These are phyloP conservation scores for Kodamaea lidongshanica DNA, from an alignment of 805 yeast species.

Conservation along the genomic window DNA sequence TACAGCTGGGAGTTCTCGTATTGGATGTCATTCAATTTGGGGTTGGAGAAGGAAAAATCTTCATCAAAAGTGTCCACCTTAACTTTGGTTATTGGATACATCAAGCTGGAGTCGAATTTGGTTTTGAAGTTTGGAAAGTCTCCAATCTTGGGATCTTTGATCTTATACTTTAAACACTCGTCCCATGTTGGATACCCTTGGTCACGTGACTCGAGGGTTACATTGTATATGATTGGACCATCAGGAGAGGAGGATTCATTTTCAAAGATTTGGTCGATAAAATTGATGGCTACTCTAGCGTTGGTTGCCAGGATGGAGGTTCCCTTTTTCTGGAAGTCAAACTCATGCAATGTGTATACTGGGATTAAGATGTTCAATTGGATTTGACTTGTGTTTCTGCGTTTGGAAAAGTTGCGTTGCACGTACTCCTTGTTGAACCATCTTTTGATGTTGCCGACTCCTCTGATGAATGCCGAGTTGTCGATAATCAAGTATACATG, in stretches of 20 bases:
- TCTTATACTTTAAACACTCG: constrained; percentile 40
- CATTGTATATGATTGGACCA: constrained; percentile 11
- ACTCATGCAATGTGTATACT: constrained; percentile 32
- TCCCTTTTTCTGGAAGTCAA: constrained; percentile 32
- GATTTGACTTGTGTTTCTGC: constrained; percentile 14
- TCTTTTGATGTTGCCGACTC: constrained; percentile 58
- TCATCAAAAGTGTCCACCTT: constrained; percentile 1
- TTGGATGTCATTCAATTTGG: constrained; percentile 19
- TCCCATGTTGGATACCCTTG: constrained; percentile 49
- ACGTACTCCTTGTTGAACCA: constrained; percentile 47
- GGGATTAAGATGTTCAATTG: constrained; percentile 44
- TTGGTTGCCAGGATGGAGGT: constrained; percentile 51
- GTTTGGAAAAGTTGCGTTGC: constrained; percentile 15
- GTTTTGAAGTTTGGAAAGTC: constrained; percentile 46
- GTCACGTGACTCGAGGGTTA: constrained; percentile 34
- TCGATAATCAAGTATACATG: constrained; percentile 48
- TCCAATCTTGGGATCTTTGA: constrained; percentile 38
- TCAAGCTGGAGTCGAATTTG: constrained; percentile 24
- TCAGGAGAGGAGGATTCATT: constrained; percentile 8
- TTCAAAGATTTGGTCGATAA: constrained; percentile 46
- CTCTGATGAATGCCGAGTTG: constrained; percentile 62
- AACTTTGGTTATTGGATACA: constrained; percentile 12
- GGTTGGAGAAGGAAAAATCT: constrained; percentile 3
- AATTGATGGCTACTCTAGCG: constrained; percentile 58
- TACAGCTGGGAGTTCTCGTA: constrained; percentile 24